Base-by-base conservation (phyloP, 495 filamentous ascomycete genomes). In the Penicillium arizonense region DNA sequence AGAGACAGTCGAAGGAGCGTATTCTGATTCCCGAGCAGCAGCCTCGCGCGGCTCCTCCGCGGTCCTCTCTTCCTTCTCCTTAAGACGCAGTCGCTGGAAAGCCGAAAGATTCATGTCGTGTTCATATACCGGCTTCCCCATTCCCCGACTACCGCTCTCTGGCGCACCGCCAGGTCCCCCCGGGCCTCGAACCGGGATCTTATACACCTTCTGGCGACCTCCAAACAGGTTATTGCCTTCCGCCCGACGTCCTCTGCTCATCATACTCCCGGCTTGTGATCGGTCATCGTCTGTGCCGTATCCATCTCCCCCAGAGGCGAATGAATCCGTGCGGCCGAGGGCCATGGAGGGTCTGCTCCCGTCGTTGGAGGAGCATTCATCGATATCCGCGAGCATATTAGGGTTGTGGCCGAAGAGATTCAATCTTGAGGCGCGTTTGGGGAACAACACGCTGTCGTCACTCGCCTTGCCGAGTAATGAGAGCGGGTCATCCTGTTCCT, bases 161-260 rank as follows among this genome's bases (percentile, higher is more conserved):
- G 56, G 26, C 4, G 61, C 34, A 16, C 21, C 37, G 6, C 53
- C 28, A 9, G 64, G 36, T 30, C 36, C 52, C 2, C 52, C 70
- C 2, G 76, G 69, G 16, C 65, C 69, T 34, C 78, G 82, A 16
- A 77, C 78, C 0, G 90, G 82, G 43, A 98, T 90, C 58, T 91
- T 94, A 71, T 94, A 97, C 20, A 97, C 84, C 70, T 97, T 98
- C 63, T 98, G 94, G 26, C 94, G 83, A 9, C 95, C 94, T 47
- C 94, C 94, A 73, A 98, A 98, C 53, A 98, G 66, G 59, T 90
- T 89, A 71, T 97, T 98, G 16, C 92, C 90, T 70, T 97, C 94
- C 2, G 81, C 85, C 9, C 89, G 89, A 59, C 91, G 86, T n/a
- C 83, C 73, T 35, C 94, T 80, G 63, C 78, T 87, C 87, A 97